A percentile compares a stretch with the other conserved stretches of the same genome.
These are phyloP conservation scores for Arthroderma sp. DNA, from an alignment of 2,329 filamentous ascomycete genomes.

Conservation along the genomic window DNA sequence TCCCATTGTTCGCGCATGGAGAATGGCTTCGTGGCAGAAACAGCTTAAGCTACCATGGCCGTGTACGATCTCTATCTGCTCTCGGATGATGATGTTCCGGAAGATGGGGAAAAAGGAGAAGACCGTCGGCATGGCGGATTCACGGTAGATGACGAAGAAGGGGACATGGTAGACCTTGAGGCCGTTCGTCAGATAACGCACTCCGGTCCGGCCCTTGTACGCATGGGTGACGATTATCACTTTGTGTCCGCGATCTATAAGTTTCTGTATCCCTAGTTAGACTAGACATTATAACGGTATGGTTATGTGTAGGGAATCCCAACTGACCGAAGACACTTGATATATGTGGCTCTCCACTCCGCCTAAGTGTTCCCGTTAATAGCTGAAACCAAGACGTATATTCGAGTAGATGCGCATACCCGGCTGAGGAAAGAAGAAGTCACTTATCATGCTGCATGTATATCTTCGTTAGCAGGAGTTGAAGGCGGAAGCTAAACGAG, in stretches of 20 bases:
- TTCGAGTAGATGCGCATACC: conserved; percentile 34
- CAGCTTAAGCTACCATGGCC: conserved; percentile 92
- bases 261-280: conserved; percentile 47
- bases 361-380: conserved; percentile 33
- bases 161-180: conserved; percentile 97
- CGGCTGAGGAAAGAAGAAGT: conserved; percentile 98
- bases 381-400: not conserved
- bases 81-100: conserved; percentile 85
- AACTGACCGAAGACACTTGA: conserved; percentile 63
- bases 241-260: conserved; percentile 95
- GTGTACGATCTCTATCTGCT: conserved; percentile 93
- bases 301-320: not conserved
- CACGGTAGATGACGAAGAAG: conserved; percentile 89
- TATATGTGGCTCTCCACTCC: conserved; percentile 98
- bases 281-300: not conserved
- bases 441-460: conserved; percentile 69
- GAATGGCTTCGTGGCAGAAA: conserved; percentile 84
- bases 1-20: conserved; percentile 94
- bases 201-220: conserved; percentile 77
- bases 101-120: conserved; percentile 99
- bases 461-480: conserved; percentile 16
- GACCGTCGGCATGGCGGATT: conserved; percentile 86
- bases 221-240: conserved; percentile 96
- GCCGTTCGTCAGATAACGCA: conserved; percentile 92
- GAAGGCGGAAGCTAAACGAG: not conserved